phyloP scores from a whole-genome alignment of 1,284 basidiomycete genomes.

The Thelephora terrestris region DNA sequence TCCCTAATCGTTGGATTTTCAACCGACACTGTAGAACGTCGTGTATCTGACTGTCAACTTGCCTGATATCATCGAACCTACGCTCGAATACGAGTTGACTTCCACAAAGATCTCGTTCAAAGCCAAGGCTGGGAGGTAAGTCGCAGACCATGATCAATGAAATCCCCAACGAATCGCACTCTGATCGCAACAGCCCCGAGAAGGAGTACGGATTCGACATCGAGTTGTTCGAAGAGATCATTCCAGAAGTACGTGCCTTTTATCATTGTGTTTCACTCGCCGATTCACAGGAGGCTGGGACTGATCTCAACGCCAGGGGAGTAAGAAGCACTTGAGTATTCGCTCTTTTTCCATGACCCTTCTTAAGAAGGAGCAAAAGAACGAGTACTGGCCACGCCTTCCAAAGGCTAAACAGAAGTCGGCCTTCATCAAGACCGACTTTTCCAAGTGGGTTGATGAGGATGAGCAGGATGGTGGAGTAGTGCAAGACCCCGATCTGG shows the following conservation, averaged over 20 bases:
- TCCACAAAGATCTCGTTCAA: constrained; percentile 58
- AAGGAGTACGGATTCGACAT: constrained; percentile 66
- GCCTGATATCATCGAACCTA: constrained; percentile 61
- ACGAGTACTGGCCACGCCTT: constrained; percentile 84
- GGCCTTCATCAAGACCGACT: constrained; percentile 84
- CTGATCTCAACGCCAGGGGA: constrained; percentile 37
- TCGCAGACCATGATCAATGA: constrained; percentile 10
- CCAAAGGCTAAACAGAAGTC: constrained; percentile 79
- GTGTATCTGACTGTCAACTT: constrained; percentile 79
- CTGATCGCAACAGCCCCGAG: constrained; percentile 28
- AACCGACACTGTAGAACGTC: constrained; percentile 48
- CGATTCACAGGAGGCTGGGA: neutral
- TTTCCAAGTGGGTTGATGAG: constrained; percentile 90
- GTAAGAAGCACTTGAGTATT: constrained; percentile 49
- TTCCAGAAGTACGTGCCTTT: constrained; percentile 50
- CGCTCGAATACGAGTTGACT: constrained; percentile 56
- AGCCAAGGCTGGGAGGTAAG: constrained; percentile 64
- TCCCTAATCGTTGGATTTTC: constrained; percentile 1
- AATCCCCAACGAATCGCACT: constrained; percentile 7
- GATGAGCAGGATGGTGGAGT: constrained; percentile 77
- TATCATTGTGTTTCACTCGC: neutral
- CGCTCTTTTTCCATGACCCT: constrained; percentile 60
- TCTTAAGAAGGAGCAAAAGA: constrained; percentile 68
- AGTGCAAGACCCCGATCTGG: constrained; percentile 32
- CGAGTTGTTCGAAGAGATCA: constrained; percentile 65